Evolutionary conservation across 1,284 basidiomycete species (phyloP), one percentile per base, ranked within the genome.

Genomic region (Apiotrichum laibachii): DNA sequence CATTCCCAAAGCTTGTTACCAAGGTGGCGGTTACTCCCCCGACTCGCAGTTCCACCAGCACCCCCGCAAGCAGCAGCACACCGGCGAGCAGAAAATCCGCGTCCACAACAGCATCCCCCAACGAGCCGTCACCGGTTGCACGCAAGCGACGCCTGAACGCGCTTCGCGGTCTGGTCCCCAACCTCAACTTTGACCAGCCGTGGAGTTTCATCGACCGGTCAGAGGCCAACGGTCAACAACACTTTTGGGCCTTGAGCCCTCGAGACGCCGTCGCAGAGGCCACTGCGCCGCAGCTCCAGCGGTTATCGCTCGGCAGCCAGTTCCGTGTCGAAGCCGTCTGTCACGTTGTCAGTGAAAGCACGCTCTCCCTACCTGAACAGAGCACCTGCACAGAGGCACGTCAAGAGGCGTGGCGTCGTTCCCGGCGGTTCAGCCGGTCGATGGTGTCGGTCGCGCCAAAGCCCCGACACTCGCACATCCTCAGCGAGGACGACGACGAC

Each of bases 151-250:
- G 75, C 16, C 57, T 77, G 35, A 67, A 65, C 37, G 72, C 73
- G 1, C 56, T 77, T 12, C 58, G 68, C 13, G 72, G 70, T 44
- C 62, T 75, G n/a, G 73, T 77, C 16, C 66, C 66, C 22, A 70
- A 68, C 48, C 64, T 77, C 49, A 72, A 77, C 56, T 73, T 77
- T 63, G 66, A 67, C 43, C 70, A 75, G 47, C 72, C 66, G 11
- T 76, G 74, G 74, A 67, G 66, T 18, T 44, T 65, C 16, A 62
- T 61, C 49, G 55, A 51, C 40, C 63, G 33, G 48, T 40, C 50
- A 35, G 47, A 55, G n/a, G 54, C 40, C 21, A 39, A 44, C 7
- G 47, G 53, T 35, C 40, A 54, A 18, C 58, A 7, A 16, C 35
- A 56, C 42, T 53, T 64, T 42, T 68, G 63, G 67, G 62, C 62